A percentile compares a stretch with the other conserved stretches of the same genome.
These are phyloP conservation scores for Blastocystis sp. DNA, from an alignment of 352 stramenopile genomes.

Conservation along the genomic window DNA sequence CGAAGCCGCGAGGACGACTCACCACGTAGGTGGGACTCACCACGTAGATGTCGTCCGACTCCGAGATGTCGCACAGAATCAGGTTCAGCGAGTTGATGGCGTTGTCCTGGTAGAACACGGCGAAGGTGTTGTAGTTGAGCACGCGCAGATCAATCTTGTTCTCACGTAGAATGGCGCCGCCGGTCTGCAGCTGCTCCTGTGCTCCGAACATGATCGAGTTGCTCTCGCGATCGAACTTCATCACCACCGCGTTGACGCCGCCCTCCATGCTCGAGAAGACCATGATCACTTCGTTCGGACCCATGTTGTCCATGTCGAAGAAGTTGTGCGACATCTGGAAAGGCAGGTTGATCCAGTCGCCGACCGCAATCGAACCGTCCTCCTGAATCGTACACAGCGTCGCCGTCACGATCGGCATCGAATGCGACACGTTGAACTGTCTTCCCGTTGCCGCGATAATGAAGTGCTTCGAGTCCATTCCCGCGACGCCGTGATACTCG, in stretches of 20 bases:
- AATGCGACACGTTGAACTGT: slow-evolving; percentile 16
- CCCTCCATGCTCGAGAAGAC: background rate
- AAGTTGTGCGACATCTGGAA: slow-evolving; percentile 55
- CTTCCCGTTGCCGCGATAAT: slow-evolving; percentile 50
- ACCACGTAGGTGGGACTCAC: slow-evolving; percentile 33
- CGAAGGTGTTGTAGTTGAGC: background rate
- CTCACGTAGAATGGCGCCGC: slow-evolving; percentile 27
- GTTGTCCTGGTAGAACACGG: slow-evolving; percentile 38
- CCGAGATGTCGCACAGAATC: slow-evolving; percentile 20
- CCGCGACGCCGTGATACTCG: slow-evolving; percentile 54
- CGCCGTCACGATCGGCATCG: background rate
- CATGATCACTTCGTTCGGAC: slow-evolving; percentile 43
- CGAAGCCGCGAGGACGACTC: background rate
- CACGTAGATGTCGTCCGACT: slow-evolving; percentile 9
- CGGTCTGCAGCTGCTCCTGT: background rate
- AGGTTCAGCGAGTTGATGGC: slow-evolving; percentile 2
- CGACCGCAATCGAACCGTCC: background rate
- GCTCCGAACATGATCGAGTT: slow-evolving; percentile 22
- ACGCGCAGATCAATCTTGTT: slow-evolving; percentile 18
- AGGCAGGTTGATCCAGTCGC: background rate
- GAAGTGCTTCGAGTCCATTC: slow-evolving; percentile 48
- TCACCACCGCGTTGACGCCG: background rate
- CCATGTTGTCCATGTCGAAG: slow-evolving; percentile 57
- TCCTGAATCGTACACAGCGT: slow-evolving; percentile 21
- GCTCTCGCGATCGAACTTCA: background rate